phyloP scores from a whole-genome alignment of 2,329 filamentous ascomycete species.

The Thielaviopsis ethacetica region DNA sequence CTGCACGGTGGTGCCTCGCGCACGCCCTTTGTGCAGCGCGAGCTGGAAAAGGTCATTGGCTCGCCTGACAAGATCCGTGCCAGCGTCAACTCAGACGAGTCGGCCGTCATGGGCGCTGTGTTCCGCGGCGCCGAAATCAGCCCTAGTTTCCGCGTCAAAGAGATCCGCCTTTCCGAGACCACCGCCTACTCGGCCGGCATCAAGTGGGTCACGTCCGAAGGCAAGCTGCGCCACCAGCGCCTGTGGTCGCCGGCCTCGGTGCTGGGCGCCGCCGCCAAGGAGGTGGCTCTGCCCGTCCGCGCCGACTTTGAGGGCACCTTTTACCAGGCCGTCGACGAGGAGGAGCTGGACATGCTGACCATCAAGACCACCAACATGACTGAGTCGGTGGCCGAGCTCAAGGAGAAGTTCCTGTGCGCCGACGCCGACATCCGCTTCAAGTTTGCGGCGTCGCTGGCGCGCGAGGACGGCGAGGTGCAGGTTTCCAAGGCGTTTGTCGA shows the following conservation, averaged over 20 bases:
- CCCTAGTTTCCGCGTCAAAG: slow-evolving; percentile 94
- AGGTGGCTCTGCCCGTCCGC: slow-evolving; percentile 66
- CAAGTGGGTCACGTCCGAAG: slow-evolving; percentile 53
- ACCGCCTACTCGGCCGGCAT: slow-evolving; percentile 58
- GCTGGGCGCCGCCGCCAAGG: slow-evolving; percentile 60
- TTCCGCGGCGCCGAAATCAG: slow-evolving; percentile 88
- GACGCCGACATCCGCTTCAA: slow-evolving; percentile 65
- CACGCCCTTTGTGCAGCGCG: slow-evolving; percentile 86
- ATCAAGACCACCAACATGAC: slow-evolving; percentile 77
- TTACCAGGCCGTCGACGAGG: slow-evolving; percentile 50
- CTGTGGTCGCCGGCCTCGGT: slow-evolving; percentile 67
- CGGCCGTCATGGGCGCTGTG: slow-evolving; percentile 86
- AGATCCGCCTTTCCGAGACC: slow-evolving; percentile 71
- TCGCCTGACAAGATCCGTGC: slow-evolving; percentile 64
- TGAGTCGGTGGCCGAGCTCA: slow-evolving; percentile 59
- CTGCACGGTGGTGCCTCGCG: slow-evolving; percentile 80
- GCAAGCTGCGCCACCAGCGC: slow-evolving; percentile 60
- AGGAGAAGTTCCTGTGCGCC: slow-evolving; percentile 62
- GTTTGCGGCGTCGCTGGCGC: slow-evolving; percentile 56
- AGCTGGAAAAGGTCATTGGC: slow-evolving; percentile 61
- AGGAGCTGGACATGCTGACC: slow-evolving; percentile 44
- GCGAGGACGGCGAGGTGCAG: slow-evolving; percentile 63
- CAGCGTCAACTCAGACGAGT: slow-evolving; percentile 94
- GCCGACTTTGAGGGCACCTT: slow-evolving; percentile 70
- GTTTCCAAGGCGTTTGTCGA: slow-evolving; percentile 61